Percentiles rank a stretch among this genome's conserved stretches.
Conservation (phyloP, 257 asterid genomes). For the Petunia secreta region DNA sequence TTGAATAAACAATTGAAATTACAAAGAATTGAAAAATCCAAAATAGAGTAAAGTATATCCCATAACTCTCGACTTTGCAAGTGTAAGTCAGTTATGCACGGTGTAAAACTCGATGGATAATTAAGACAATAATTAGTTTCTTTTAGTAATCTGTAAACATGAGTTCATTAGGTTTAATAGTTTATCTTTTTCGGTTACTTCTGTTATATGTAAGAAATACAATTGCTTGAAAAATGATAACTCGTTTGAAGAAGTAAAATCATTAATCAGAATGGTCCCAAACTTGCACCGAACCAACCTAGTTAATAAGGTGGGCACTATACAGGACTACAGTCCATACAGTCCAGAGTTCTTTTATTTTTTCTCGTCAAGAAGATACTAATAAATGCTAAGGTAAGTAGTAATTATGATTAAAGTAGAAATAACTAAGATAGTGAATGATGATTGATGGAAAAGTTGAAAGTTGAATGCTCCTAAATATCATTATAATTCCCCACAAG, state of each 20-base stretch:
- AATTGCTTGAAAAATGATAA: not conserved
- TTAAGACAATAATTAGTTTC: not conserved
- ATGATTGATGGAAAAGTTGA: slow-evolving; percentile 17
- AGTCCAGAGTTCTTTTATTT: not conserved
- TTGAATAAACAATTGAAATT: not conserved
- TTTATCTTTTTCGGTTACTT: not conserved
- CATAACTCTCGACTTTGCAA: not conserved
- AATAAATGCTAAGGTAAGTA: too few relatives aligned
- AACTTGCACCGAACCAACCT: slow-evolving; percentile 24
- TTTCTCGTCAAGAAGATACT: too few relatives aligned
- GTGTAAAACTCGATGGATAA: too few relatives aligned
- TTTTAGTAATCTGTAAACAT: not conserved
- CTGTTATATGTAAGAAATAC: not conserved
- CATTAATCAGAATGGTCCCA: slow-evolving; percentile 23
- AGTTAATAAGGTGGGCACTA: not conserved
- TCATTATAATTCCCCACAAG: slow-evolving; percentile 21
- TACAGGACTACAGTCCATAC: not conserved
- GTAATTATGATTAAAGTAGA: too few relatives aligned
- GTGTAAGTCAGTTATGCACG: too few relatives aligned
- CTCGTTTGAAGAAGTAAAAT: not conserved
- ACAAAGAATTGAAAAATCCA: not conserved
- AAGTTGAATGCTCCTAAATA: slow-evolving; percentile 20
- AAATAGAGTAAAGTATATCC: not conserved
- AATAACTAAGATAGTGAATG: not conserved
- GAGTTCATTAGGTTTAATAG: not conserved